Conservation (phyloP, 2,329 filamentous ascomycete species). For the Cercospora janseana region DNA sequence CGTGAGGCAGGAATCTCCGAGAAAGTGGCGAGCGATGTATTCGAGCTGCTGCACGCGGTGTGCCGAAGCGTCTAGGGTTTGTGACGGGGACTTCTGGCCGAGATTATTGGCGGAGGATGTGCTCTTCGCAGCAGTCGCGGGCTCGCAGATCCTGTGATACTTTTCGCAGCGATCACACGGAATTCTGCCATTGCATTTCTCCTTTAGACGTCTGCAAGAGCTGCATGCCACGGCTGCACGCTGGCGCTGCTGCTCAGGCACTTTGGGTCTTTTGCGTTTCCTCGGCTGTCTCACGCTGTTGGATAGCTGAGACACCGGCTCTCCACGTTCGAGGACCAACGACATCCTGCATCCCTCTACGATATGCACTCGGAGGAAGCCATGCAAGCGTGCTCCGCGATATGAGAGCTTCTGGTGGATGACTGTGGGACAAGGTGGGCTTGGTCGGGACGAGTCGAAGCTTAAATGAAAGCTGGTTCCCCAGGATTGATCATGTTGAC, state of each 20-base stretch:
- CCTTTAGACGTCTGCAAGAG: conserved; percentile 21
- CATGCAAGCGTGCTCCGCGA: too few relatives aligned
- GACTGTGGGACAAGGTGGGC: background rate
- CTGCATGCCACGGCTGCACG: conserved; percentile 20
- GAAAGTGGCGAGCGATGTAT: conserved; percentile 19
- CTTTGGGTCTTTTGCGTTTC: conserved; percentile 20
- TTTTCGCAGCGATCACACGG: conserved; percentile 21
- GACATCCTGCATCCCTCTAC: too few relatives aligned
- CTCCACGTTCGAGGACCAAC: background rate
- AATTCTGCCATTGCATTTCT: conserved; percentile 24
- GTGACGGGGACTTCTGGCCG: background rate
- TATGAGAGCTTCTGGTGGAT: too few relatives aligned
- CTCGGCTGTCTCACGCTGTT: conserved; percentile 5
- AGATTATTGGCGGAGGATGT: background rate
- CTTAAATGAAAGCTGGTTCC: background rate
- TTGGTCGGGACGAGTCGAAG: conserved; percentile 4
- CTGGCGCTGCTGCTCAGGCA: conserved; percentile 23
- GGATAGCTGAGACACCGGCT: background rate
- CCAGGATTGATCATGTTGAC: conserved; percentile 1
- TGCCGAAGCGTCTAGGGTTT: background rate
- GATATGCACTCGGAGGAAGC: too few relatives aligned
- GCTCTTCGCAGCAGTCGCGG: conserved; percentile 9
- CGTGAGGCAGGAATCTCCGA: conserved; percentile 17
- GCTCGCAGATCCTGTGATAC: conserved; percentile 14
- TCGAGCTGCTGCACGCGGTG: conserved; percentile 17